These are phyloP conservation scores for Botryotinia calthae DNA, from an alignment of 2,329 filamentous ascomycete genomes.

Conservation along the genomic window DNA sequence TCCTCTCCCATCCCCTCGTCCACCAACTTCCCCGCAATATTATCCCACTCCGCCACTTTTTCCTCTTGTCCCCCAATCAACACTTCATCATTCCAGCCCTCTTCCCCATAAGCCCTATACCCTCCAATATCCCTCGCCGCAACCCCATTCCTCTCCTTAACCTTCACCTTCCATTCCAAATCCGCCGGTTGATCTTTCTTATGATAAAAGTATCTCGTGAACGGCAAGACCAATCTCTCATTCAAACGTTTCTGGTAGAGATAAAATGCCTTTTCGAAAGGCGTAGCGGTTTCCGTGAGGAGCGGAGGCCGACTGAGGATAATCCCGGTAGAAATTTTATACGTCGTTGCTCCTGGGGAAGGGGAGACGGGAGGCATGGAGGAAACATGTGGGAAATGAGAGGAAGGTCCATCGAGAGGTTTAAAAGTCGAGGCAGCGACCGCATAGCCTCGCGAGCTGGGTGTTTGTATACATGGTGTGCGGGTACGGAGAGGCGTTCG, in stretches of 20 bases:
- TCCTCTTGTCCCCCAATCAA: constrained; percentile 69
- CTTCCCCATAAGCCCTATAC: constrained; percentile 70
- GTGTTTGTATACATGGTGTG: constrained; percentile 17
- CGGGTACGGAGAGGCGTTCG: background rate
- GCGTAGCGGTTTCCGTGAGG: constrained; percentile 76
- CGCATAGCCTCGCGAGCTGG: constrained; percentile 30
- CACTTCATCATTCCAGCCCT: constrained; percentile 90
- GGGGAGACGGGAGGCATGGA: constrained; percentile 31
- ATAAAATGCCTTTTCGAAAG: constrained; percentile 90
- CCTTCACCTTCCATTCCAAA: constrained; percentile 86
- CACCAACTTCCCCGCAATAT: constrained; percentile 62
- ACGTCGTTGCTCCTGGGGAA: constrained; percentile 26
- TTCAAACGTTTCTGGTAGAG: constrained; percentile 98
- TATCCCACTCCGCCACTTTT: constrained; percentile 38
- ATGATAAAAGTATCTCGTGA: constrained; percentile 91
- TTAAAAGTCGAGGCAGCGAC: constrained; percentile 35
- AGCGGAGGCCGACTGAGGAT: constrained; percentile 86
- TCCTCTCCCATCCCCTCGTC: constrained; percentile 41
- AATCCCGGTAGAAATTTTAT: constrained; percentile 62
- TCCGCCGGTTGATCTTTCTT: constrained; percentile 83
- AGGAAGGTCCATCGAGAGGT: constrained; percentile 29
- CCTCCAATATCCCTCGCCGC: constrained; percentile 80
- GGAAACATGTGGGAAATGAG: constrained; percentile 40
- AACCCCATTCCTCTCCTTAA: constrained; percentile 67
- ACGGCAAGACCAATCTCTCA: constrained; percentile 83